These are phyloP conservation scores for Coniochaeta prunicola DNA, from an alignment of 2,329 filamentous ascomycete genomes.

Conservation along the genomic window DNA sequence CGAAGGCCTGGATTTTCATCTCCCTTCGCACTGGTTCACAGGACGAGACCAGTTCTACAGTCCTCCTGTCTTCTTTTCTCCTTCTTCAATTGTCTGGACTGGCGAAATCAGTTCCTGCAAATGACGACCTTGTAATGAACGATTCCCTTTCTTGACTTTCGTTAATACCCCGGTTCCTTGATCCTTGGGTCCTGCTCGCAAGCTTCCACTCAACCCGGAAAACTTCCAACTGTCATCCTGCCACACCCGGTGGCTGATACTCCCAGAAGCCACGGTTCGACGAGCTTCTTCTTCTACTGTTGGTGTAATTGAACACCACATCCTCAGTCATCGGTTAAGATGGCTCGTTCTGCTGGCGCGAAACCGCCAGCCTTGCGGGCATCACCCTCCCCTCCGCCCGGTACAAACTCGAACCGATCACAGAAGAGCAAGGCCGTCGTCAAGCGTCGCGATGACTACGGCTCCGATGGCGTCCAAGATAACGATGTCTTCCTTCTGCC, in stretches of 20 bases:
- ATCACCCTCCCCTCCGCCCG: constrained; percentile 3
- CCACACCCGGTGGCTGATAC: neutral
- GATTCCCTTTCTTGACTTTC: constrained; percentile 34
- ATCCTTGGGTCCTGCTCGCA: constrained; percentile 4
- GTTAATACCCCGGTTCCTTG: constrained; percentile 20
- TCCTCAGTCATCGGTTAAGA: constrained; percentile 14
- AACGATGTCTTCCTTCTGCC: constrained; percentile 89
- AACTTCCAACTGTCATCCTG: neutral
- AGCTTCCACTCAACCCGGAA: neutral
- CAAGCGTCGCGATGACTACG: constrained; percentile 48
- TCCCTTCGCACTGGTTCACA: neutral
- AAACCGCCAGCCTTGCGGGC: constrained; percentile 25
- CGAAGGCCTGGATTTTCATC: constrained; percentile 4
- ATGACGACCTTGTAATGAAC: constrained; percentile 31
- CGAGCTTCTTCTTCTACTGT: neutral
- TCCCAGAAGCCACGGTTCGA: neutral
- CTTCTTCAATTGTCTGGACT: neutral
- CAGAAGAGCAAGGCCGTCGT: constrained; percentile 14
- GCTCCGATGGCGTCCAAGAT: constrained; percentile 74
- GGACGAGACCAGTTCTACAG: neutral
- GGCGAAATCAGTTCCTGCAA: neutral
- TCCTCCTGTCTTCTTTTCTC: neutral
- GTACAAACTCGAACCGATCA: constrained; percentile 12
- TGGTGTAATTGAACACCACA: constrained; percentile 1
- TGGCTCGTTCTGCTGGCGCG: constrained; percentile 30